These are phyloP conservation scores for Starmerella roubikii DNA, from an alignment of 805 yeast genomes.

Conservation along the genomic window DNA sequence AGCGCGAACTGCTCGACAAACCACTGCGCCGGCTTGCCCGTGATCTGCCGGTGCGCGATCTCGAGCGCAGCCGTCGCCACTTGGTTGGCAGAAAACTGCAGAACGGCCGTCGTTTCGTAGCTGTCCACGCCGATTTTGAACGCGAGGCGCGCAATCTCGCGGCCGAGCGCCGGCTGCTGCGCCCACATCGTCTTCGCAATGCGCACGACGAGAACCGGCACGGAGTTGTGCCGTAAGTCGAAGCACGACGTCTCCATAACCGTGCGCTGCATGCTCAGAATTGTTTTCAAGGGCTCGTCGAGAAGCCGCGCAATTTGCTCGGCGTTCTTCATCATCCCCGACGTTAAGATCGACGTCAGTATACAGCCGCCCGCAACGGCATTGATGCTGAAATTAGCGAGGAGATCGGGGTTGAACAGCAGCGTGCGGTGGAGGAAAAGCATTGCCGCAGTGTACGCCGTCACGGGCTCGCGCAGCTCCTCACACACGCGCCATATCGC, in stretches of 20 bases:
- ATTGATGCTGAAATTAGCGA: not conserved
- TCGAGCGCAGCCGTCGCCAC: slow-evolving; percentile 57
- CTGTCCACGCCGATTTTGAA: slow-evolving; percentile 73
- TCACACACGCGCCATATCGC: slow-evolving; percentile 14
- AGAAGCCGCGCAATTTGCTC: slow-evolving; percentile 30
- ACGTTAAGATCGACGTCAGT: slow-evolving; percentile 60
- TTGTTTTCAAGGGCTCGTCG: not conserved
- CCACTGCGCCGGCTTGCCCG: slow-evolving; percentile 1
- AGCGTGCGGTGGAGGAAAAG: slow-evolving; percentile 58
- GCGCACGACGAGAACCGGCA: slow-evolving; percentile 55
- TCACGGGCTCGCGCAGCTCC: slow-evolving; percentile 35
- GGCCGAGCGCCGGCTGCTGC: not conserved
- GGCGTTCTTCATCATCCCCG: slow-evolving; percentile 69
- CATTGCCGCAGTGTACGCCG: slow-evolving; percentile 58
- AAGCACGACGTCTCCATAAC: slow-evolving; percentile 65
- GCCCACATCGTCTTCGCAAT: slow-evolving; percentile 37
- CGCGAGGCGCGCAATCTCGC: slow-evolving; percentile 37
- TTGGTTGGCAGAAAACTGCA: slow-evolving; percentile 62
- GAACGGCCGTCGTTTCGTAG: slow-evolving; percentile 50
- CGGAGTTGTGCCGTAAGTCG: slow-evolving; percentile 58
- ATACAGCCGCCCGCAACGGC: slow-evolving; percentile 35
- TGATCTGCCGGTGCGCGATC: slow-evolving; percentile 30
- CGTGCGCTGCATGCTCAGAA: slow-evolving; percentile 48
- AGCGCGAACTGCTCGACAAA: not conserved
- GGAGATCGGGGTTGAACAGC: slow-evolving; percentile 35